phyloP scores from a whole-genome alignment of 2,329 filamentous ascomycete species.

The Aspergillus terreus region DNA sequence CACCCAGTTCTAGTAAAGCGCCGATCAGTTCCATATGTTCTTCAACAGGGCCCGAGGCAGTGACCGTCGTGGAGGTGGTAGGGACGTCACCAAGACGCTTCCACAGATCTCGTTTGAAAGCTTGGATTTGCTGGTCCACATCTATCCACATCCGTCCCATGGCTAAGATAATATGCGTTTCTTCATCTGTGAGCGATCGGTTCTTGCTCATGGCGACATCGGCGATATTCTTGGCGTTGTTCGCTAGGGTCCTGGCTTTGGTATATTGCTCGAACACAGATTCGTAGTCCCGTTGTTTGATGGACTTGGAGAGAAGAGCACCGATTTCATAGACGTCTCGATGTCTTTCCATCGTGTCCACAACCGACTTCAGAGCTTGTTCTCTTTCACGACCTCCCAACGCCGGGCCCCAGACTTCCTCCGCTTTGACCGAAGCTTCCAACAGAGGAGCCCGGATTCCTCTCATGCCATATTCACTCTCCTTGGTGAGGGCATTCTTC shows the following conservation, averaged over 20 bases:
- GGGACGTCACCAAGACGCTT: constrained; percentile 70
- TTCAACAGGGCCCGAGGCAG: constrained; percentile 55
- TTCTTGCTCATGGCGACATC: constrained; percentile 50
- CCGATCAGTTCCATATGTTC: constrained; percentile 91
- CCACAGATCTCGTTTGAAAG: constrained; percentile 89
- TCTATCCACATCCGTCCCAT: constrained; percentile 95
- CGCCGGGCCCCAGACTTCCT: constrained; percentile 96
- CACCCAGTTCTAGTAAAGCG: constrained; percentile 85
- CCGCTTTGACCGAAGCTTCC: constrained; percentile 88
- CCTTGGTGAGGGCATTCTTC: constrained; percentile 88
- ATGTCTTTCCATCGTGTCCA: constrained; percentile 72
- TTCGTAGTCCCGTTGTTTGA: constrained; percentile 89
- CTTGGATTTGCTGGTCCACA: constrained; percentile 79
- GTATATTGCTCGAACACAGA: constrained; percentile 80
- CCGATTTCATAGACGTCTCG: constrained; percentile 79
- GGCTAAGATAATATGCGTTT: constrained; percentile 81
- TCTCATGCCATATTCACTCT: constrained; percentile 84
- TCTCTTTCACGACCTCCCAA: constrained; percentile 88
- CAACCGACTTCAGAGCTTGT: constrained; percentile 74
- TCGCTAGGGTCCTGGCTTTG: constrained; percentile 74
- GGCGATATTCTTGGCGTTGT: constrained; percentile 70
- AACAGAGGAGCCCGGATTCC: constrained; percentile 85
- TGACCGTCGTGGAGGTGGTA: constrained; percentile 51
- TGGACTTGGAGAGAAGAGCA: constrained; percentile 71
- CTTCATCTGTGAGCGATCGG: constrained; percentile 65